Conservation (phyloP, 2,329 filamentous ascomycete species). For the Escovopsis sp. region DNA sequence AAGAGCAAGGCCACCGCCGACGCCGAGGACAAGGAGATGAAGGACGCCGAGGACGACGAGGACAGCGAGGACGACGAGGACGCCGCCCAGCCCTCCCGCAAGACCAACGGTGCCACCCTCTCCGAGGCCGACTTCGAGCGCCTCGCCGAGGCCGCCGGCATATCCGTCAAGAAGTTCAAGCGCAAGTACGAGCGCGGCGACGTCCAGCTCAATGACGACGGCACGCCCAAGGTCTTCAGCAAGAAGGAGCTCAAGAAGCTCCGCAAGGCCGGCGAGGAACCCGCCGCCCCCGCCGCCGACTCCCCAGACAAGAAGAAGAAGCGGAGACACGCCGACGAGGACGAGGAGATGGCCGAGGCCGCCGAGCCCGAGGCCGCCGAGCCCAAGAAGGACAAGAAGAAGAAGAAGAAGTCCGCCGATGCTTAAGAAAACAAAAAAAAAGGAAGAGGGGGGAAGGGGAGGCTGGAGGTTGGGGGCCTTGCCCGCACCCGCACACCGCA, state of each 20-base stretch:
- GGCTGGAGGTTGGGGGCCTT: too few species aligned
- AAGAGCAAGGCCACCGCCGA: conserved; percentile 26
- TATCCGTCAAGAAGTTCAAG: conserved; percentile 64
- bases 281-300: conserved; percentile 25
- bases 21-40: conserved; percentile 28
- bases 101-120: conserved; percentile 26
- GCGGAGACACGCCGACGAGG: conserved; percentile 55
- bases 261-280: conserved; percentile 46
- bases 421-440: conserved; percentile 13
- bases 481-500: too few species aligned
- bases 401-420: conserved; percentile 29
- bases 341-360: conserved; percentile 34
- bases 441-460: background rate
- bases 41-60: conserved; percentile 22
- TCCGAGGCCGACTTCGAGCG: conserved; percentile 42
- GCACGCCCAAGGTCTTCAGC: conserved; percentile 51
- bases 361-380: conserved; percentile 25
- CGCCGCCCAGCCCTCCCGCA: conserved; percentile 10
- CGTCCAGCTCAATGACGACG: conserved; percentile 50
- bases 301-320: conserved; percentile 46
- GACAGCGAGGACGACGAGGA: conserved; percentile 21
- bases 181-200: conserved; percentile 65
- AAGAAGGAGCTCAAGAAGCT: conserved; percentile 75
- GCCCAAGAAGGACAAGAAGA: conserved; percentile 46
- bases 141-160: conserved; percentile 49